A percentile compares a stretch with the other conserved stretches of the same genome.
Conservation (phyloP, 305 asterid species). For the Caryopteris hybrid region DNA sequence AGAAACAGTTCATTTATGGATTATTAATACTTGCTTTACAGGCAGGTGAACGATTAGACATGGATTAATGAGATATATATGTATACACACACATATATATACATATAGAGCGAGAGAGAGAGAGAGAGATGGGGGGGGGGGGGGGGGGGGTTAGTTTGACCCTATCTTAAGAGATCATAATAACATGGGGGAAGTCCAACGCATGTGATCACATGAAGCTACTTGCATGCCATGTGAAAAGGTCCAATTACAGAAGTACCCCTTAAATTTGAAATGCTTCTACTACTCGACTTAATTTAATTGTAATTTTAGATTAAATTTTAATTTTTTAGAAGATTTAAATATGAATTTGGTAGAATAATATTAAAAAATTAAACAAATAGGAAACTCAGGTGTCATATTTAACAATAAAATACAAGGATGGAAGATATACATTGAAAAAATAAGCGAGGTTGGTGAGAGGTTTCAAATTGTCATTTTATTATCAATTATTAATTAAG, state of each 20-base stretch:
- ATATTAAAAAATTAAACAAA: too few relatives aligned
- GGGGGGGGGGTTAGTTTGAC: neutral
- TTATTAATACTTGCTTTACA: neutral
- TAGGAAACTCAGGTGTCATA: too few relatives aligned
- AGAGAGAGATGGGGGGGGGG: slow-evolving; percentile 2
- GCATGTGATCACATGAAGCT: slow-evolving; percentile 65
- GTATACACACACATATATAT: too few relatives aligned
- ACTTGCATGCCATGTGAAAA: slow-evolving; percentile 49
- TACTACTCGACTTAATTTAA: too few relatives aligned
- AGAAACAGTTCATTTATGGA: neutral
- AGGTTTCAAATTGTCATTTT: too few relatives aligned
- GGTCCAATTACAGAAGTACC: slow-evolving; percentile 23
- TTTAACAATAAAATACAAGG: too few relatives aligned
- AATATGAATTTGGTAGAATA: too few relatives aligned
- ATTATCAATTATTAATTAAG: too few relatives aligned
- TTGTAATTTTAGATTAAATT: too few relatives aligned
- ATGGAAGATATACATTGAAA: too few relatives aligned
- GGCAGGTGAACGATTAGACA: slow-evolving; percentile 22
- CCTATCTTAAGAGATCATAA: slow-evolving; percentile 13
- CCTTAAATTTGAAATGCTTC: neutral
- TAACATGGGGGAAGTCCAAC: slow-evolving; percentile 40
- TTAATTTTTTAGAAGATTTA: too few relatives aligned
- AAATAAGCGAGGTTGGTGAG: too few relatives aligned
- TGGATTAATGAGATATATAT: slow-evolving; percentile 33
- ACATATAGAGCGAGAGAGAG: slow-evolving; percentile 6